Evolutionary conservation across 2,329 filamentous ascomycete species (phyloP).

Genomic region (Sporothrix euskadiensis): DNA sequence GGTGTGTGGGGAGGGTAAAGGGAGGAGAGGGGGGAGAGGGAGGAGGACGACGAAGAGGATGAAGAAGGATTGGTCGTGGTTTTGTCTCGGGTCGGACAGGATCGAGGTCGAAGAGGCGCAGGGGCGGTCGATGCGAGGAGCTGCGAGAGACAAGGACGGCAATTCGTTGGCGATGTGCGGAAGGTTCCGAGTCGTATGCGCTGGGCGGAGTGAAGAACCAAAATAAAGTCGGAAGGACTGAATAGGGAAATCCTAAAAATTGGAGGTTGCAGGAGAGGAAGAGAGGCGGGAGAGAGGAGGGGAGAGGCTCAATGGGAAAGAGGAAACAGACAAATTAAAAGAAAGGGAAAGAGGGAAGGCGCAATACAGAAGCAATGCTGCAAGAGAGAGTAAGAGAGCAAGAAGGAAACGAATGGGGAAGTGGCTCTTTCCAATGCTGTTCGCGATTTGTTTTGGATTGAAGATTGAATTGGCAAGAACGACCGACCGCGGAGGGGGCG

Average conservation of each 20-base stretch:
- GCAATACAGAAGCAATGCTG: slow-evolving; percentile 6
- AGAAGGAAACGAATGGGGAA: slow-evolving; percentile 22
- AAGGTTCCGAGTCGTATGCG: slow-evolving; percentile 6
- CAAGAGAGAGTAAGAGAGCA: not conserved
- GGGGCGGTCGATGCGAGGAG: not conserved
- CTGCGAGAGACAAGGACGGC: slow-evolving; percentile 1
- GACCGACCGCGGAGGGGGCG: slow-evolving; percentile 34
- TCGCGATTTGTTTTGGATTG: slow-evolving; percentile 28
- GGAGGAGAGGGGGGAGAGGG: not conserved
- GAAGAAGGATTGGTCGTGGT: not conserved
- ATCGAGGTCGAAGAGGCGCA: not conserved
- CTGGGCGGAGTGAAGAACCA: not conserved
- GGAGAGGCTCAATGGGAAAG: not conserved
- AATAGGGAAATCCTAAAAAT: not conserved
- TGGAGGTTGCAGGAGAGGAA: not conserved
- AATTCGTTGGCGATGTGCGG: slow-evolving; percentile 16
- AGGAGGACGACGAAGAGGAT: not conserved
- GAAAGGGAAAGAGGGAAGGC: not conserved
- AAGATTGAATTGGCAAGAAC: slow-evolving; percentile 30
- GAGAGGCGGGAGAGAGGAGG: not conserved
- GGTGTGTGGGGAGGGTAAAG: not conserved
- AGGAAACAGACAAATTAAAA: slow-evolving; percentile 4
- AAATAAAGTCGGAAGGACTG: not conserved
- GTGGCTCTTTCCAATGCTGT: slow-evolving; percentile 29
- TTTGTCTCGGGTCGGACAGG: not conserved